phyloP scores from a whole-genome alignment of 2,329 filamentous ascomycete species.

The Fusarium xylarioides region DNA sequence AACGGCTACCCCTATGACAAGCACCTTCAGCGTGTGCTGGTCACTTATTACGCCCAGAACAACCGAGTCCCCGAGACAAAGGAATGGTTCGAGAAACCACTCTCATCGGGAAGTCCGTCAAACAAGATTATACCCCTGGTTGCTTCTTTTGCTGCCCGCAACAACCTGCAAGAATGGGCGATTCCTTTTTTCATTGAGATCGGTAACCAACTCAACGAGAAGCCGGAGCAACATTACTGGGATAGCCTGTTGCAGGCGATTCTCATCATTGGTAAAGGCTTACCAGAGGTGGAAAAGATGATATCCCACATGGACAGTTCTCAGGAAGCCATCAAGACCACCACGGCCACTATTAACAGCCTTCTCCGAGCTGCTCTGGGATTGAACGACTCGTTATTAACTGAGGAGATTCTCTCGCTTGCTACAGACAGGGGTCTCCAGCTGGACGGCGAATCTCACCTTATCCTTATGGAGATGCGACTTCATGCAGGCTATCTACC shows the following conservation, averaged over 20 bases:
- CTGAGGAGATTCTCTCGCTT: constrained; percentile 76
- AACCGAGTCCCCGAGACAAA: constrained; percentile 70
- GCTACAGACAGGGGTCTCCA: constrained; percentile 71
- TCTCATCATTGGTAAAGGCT: constrained; percentile 71
- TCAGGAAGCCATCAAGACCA: constrained; percentile 61
- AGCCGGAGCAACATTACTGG: constrained; percentile 67
- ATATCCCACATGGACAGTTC: constrained; percentile 77
- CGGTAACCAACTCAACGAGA: constrained; percentile 54
- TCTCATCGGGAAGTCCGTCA: constrained; percentile 45
- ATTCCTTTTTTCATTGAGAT: constrained; percentile 65
- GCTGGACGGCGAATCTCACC: constrained; percentile 74
- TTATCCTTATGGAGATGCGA: constrained; percentile 79
- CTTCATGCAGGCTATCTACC: constrained; percentile 77
- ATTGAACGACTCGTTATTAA: constrained; percentile 74
- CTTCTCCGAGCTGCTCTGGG: constrained; percentile 78
- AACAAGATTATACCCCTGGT: constrained; percentile 43
- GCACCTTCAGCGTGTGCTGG: constrained; percentile 63
- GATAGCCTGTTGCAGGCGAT: constrained; percentile 80
- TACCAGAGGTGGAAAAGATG: constrained; percentile 60
- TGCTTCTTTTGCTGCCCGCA: constrained; percentile 65
- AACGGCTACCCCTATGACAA: constrained; percentile 56
- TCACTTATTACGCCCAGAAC: constrained; percentile 68
- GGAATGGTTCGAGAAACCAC: constrained; percentile 70
- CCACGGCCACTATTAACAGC: constrained; percentile 78
- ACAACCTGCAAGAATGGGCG: constrained; percentile 69